Evolutionary conservation across 108 stramenopile genomes (phyloP).

Genomic region (Chaetoceros tenuissimus): DNA sequence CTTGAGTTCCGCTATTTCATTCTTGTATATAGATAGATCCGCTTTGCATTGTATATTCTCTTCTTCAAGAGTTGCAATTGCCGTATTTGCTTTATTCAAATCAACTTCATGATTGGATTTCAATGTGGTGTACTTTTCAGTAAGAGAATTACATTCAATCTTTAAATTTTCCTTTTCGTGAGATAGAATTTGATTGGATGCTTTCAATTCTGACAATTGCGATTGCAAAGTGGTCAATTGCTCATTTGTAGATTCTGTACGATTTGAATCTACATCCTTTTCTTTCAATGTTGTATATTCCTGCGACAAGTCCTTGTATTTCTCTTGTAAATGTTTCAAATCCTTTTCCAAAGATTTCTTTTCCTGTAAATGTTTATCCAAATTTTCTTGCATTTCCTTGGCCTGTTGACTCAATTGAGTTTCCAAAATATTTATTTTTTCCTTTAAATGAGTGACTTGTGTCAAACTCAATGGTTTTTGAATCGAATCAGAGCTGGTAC

Average conservation of each 20-base stretch:
- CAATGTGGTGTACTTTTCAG: no score
- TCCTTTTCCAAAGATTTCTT: conserved; percentile 3
- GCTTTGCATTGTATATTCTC: conserved; percentile 1
- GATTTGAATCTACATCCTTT: conserved; percentile 8
- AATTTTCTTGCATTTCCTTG: no score
- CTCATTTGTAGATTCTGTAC: conserved; percentile 13
- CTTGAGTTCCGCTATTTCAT: conserved; percentile 5
- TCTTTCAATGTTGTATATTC: conserved; percentile 13
- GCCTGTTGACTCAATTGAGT: no score
- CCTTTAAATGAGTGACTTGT: no score
- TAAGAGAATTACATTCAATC: no score
- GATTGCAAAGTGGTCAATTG: conserved; percentile 23
- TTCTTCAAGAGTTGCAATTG: neutral
- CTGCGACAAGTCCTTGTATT: conserved; percentile 8
- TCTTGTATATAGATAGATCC: neutral
- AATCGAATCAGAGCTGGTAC: no score
- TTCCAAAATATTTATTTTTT: no score
- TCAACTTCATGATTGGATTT: no score
- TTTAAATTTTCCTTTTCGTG: neutral
- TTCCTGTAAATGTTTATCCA: no score
- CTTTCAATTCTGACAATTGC: conserved; percentile 15
- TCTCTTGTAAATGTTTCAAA: conserved; percentile 8
- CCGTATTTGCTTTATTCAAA: neutral
- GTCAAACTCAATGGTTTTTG: no score
- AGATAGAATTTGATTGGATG: conserved; percentile 1